Evolutionary conservation across 2,329 filamentous ascomycete species (phyloP).

Genomic region (Nemania sp.): DNA sequence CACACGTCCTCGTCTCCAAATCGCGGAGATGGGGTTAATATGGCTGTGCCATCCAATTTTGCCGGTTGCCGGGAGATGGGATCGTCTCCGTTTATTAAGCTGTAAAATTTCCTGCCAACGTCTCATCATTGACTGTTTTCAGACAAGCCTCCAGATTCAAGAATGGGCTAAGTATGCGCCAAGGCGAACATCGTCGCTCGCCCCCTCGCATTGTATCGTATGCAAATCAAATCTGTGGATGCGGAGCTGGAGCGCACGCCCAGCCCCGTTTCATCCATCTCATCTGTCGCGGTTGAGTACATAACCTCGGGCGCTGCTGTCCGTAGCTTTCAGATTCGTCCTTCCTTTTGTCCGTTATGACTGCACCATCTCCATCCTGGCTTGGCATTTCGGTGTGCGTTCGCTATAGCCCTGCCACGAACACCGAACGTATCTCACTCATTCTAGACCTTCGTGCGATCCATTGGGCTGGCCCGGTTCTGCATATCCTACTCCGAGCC

Average conservation of each 20-base stretch:
- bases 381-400: neutral
- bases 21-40: conserved; percentile 20
- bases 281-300: neutral
- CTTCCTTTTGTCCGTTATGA: conserved; percentile 8
- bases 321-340: neutral
- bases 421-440: too few relatives aligned
- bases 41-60: conserved; percentile 20
- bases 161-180: too few relatives aligned
- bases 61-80: conserved; percentile 18
- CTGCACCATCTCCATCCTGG: too few relatives aligned
- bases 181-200: neutral
- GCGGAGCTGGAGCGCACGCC: neutral
- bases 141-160: neutral
- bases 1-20: conserved; percentile 1
- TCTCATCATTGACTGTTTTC: conserved; percentile 11
- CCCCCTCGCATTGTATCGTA: neutral
- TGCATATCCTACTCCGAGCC: too few relatives aligned
- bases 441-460: too few relatives aligned
- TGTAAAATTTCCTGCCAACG: neutral
- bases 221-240: neutral
- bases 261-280: neutral
- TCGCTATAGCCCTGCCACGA: too few relatives aligned
- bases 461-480: too few relatives aligned
- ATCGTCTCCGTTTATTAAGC: conserved; percentile 1
- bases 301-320: conserved; percentile 3